A percentile compares a stretch with the other conserved stretches of the same genome.
phyloP scores from a whole-genome alignment of 2,329 filamentous ascomycete genomes.

The Apiospora marii region DNA sequence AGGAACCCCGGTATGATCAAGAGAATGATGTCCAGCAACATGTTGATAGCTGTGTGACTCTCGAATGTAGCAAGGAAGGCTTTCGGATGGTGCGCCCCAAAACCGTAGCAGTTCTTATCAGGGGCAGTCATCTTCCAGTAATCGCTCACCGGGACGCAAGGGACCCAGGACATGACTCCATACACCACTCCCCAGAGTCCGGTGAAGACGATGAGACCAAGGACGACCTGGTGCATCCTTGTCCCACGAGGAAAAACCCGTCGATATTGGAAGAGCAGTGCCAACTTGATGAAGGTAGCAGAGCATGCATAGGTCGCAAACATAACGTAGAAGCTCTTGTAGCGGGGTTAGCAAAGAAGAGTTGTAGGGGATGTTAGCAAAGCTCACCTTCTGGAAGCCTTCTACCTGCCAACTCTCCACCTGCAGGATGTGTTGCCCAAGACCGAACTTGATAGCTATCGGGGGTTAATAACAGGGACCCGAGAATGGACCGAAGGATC shows the following conservation, averaged over 20 bases:
- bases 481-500: not conserved
- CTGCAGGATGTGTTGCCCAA: conserved; percentile 34
- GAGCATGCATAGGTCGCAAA: conserved; percentile 37
- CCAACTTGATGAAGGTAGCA: conserved; percentile 38
- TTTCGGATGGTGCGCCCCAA: conserved; percentile 30
- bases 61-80: conserved; percentile 33
- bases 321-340: conserved; percentile 36
- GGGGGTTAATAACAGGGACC: not conserved
- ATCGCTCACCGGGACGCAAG: conserved; percentile 35
- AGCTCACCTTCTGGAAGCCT: conserved; percentile 32
- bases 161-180: conserved; percentile 38
- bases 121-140: conserved; percentile 31
- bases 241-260: conserved; percentile 35
- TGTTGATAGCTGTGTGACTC: conserved; percentile 32
- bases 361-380: not conserved
- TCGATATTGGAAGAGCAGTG: conserved; percentile 39
- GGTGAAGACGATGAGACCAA: conserved; percentile 38
- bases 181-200: conserved; percentile 37
- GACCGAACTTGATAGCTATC: conserved; percentile 31
- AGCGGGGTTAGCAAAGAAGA: not conserved
- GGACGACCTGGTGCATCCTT: conserved; percentile 30
- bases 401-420: conserved; percentile 27
- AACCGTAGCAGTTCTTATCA: conserved; percentile 32
- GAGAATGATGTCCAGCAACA: conserved; percentile 33
- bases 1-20: conserved; percentile 34